Percentiles rank a stretch among this genome's conserved stretches.
Conservation (phyloP, 2,329 filamentous ascomycete species). For the Mycosphaerella arachidis region DNA sequence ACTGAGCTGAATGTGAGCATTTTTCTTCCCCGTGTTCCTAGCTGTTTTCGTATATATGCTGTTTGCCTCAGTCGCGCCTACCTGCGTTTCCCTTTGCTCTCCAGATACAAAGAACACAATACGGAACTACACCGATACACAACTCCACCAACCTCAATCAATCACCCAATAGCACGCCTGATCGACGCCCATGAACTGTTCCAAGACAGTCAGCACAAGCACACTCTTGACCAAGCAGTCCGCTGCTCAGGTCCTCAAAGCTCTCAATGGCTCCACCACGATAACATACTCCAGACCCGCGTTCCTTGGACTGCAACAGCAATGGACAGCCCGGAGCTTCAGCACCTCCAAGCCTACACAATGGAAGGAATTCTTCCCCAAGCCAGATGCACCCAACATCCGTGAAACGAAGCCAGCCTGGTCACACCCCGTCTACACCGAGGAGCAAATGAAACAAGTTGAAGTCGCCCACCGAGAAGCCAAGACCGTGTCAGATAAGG, state of each 20-base stretch:
- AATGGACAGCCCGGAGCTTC: constrained; percentile 35
- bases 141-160: background rate
- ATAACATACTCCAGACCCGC: constrained; percentile 29
- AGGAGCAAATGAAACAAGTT: constrained; percentile 72
- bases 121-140: background rate
- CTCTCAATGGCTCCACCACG: constrained; percentile 32
- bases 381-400: constrained; percentile 42
- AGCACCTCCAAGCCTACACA: constrained; percentile 34
- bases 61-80: constrained; percentile 3
- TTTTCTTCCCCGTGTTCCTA: background rate
- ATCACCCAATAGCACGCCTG: constrained; percentile 2
- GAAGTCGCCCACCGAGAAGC: constrained; percentile 72
- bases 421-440: constrained; percentile 59
- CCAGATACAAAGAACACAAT: background rate
- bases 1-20: background rate
- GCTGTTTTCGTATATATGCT: constrained; percentile 2
- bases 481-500: constrained; percentile 67
- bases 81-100: background rate
- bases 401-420: constrained; percentile 45
- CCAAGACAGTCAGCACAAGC: constrained; percentile 21
- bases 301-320: constrained; percentile 33
- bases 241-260: constrained; percentile 36
- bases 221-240: constrained; percentile 35
- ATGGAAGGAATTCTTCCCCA: constrained; percentile 46
- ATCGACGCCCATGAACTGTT: constrained; percentile 24